Evolutionary conservation across 495 filamentous ascomycete species (phyloP), one percentile per base, ranked within the genome.

Genomic region (Penicillium herquei): DNA sequence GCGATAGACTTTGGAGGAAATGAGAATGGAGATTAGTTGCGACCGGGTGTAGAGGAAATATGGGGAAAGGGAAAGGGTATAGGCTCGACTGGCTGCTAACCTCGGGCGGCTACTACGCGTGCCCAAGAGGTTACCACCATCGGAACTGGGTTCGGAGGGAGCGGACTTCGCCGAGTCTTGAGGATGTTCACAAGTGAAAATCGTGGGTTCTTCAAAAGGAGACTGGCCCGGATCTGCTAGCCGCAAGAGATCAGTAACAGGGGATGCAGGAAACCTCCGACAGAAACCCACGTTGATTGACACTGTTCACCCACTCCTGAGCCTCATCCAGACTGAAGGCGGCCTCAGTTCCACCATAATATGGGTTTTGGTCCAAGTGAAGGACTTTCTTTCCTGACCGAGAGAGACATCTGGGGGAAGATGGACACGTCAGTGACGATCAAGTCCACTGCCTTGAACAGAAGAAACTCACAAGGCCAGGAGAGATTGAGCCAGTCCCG

Each of bases 331-430:
- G 76, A 66, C 86, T 93, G 54, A 98, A 86, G 2, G 91, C 92
- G 55, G 94, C 91, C 59, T 96, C 92, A 8, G 82, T 54, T 37
- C 87, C 87, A 57, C 94, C 94, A 72, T 98, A 98, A 73, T 88
- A 96, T 54, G 82, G 75, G 69, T 96, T 94, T 42, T 79, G 78
- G 64, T 98, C 94, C 68, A 96, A 71, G 63, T 98, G 95, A 34
- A 98, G 84, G 49, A 98, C 83, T 56, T 90, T 92, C 77, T 96
- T 96, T 60, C 85, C 84, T 33, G 92, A 94, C 61, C 95, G 87
- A 54, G 92, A 96, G 56, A 98, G 84, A 53, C 94, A 88, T 80
- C 93, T 96, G 85, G 65, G 37, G 43, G 76, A 53, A 61, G 39
- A 63, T 26, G 21, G 21, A 67, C 11, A 66, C 65, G 74, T 64